Evolutionary conservation across 495 filamentous ascomycete species (phyloP).

Genomic region (Aspergillus carlsbadensis): DNA sequence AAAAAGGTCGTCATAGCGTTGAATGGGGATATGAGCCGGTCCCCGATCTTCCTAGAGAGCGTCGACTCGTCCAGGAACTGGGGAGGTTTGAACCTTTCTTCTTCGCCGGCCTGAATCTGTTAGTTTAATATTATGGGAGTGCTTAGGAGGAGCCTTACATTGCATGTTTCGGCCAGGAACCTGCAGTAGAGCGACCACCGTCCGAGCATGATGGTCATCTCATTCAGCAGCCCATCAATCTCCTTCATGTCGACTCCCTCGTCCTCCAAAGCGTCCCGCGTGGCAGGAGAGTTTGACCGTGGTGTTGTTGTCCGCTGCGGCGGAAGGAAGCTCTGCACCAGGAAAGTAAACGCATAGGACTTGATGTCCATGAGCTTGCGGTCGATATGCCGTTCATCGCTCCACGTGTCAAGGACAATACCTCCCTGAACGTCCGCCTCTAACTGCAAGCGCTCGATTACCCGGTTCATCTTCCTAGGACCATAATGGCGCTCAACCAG

Average conservation of each 20-base stretch:
- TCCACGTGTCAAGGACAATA: constrained; percentile 93
- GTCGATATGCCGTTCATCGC: constrained; percentile 80
- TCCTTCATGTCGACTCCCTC: constrained; percentile 96
- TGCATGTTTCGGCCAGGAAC: constrained; percentile 82
- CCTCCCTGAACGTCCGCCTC: constrained; percentile 98
- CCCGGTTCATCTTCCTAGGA: constrained; percentile 85
- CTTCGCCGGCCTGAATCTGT: constrained; percentile 23
- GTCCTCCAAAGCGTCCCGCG: constrained; percentile 63
- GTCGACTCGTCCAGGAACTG: constrained; percentile 70
- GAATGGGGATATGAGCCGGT: constrained; percentile 73
- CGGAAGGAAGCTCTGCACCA: constrained; percentile 90
- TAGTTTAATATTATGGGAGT: constrained; percentile 19
- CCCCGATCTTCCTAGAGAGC: constrained; percentile 70
- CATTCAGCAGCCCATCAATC: constrained; percentile 79
- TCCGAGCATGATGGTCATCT: constrained; percentile 86
- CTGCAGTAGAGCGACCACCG: constrained; percentile 91
- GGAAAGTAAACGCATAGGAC: constrained; percentile 94
- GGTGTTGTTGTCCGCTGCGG: constrained; percentile 58
- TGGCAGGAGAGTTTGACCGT: constrained; percentile 64
- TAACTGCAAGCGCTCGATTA: constrained; percentile 88
- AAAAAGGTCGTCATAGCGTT: constrained; percentile 91
- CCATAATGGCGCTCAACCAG: constrained; percentile 95
- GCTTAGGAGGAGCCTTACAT: constrained; percentile 48
- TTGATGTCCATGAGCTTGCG: constrained; percentile 89
- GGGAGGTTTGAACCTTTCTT: constrained; percentile 51